Evolutionary conservation across 2,329 filamentous ascomycete genomes (phyloP).

Genomic region (Lachnellula occidentalis): DNA sequence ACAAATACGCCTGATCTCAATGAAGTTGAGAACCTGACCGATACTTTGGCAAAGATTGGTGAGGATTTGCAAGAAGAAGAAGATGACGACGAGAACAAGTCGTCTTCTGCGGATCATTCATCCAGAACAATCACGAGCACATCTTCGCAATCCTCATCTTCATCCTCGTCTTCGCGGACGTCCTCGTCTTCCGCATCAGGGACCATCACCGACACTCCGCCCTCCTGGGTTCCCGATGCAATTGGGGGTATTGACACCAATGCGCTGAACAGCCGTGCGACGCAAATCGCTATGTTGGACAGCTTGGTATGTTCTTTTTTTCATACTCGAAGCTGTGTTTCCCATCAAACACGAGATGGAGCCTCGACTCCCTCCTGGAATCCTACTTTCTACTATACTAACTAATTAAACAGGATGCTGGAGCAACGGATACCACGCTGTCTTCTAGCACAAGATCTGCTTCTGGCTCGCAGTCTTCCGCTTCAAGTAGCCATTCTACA

Average conservation of each 20-base stretch:
- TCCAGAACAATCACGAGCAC: background rate
- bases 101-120: background rate
- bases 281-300: background rate
- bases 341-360: too few relatives aligned
- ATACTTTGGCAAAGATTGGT: slow-evolving; percentile 5
- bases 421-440: background rate
- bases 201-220: too few relatives aligned
- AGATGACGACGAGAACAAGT: background rate
- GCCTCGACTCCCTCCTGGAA: background rate
- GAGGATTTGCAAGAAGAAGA: slow-evolving; percentile 2
- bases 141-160: background rate
- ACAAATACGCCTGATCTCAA: slow-evolving; percentile 1
- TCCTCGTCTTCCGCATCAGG: background rate
- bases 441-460: background rate
- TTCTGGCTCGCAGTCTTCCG: background rate
- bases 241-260: background rate
- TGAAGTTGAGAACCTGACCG: slow-evolving; percentile 8
- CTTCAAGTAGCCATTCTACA: background rate
- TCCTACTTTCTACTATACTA: background rate
- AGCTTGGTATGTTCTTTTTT: background rate
- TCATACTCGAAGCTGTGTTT: too few relatives aligned
- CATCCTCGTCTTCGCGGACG: background rate
- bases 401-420: background rate
- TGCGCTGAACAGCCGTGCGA: background rate
- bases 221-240: too few relatives aligned